Evolutionary conservation across 1,284 basidiomycete species (phyloP).

Genomic region (Schizophyllum commune): DNA sequence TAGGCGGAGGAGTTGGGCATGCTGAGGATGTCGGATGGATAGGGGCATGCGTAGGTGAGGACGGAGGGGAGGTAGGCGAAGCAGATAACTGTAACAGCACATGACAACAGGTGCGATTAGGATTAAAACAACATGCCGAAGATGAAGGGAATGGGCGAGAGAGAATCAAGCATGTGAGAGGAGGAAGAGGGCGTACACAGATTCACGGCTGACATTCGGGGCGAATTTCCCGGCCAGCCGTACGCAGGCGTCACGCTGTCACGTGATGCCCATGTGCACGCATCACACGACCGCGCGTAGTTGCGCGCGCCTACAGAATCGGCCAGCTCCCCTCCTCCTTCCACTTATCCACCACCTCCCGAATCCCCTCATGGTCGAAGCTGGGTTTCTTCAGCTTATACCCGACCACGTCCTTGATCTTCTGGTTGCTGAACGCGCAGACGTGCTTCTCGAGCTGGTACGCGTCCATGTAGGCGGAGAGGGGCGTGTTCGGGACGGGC

Average conservation of each 20-base stretch:
- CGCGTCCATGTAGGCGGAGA: conserved; percentile 79
- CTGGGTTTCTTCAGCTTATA: conserved; percentile 61
- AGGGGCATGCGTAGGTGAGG: not conserved
- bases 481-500: conserved; percentile 67
- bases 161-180: not conserved
- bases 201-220: no score
- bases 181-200: not conserved
- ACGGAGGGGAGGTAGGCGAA: not conserved
- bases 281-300: not conserved
- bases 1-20: not conserved
- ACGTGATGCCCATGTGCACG: no score
- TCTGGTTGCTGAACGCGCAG: conserved; percentile 57
- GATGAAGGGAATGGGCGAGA: not conserved
- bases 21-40: not conserved
- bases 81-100: not conserved
- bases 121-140: not conserved
- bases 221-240: not conserved
- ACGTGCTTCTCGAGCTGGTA: conserved; percentile 62
- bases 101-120: not conserved
- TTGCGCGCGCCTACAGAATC: conserved; percentile 19
- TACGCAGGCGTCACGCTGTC: no score
- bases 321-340: conserved; percentile 73
- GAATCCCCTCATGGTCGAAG: conserved; percentile 57
- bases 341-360: conserved; percentile 74
- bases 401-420: conserved; percentile 68